A percentile compares a stretch with the other conserved stretches of the same genome.
Conservation (phyloP, 140 eudicot genomes). For the Senecio squalidus region DNA sequence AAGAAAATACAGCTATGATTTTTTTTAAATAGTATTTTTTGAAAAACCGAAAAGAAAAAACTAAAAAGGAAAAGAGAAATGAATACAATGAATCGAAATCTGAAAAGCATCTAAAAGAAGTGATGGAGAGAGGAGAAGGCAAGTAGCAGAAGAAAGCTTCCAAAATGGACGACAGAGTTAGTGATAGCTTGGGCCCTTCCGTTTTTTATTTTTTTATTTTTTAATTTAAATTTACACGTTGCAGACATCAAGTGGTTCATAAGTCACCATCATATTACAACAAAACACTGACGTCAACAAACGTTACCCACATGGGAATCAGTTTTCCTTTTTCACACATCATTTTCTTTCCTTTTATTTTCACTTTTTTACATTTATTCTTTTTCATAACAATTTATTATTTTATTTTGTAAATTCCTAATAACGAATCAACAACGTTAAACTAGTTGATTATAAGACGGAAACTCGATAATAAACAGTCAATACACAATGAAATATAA, state of each 20-base stretch:
- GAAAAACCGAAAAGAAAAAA: too few species aligned
- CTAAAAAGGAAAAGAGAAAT: not conserved
- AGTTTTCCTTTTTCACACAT: too few species aligned
- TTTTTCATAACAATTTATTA: not conserved
- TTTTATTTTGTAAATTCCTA: not conserved
- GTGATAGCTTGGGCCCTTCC: conserved; percentile 37
- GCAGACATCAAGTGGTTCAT: conserved; percentile 57
- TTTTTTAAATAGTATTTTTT: too few species aligned
- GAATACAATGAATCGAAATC: conserved; percentile 19
- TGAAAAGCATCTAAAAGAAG: conserved; percentile 20
- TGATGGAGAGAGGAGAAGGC: conserved; percentile 31
- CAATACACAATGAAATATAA: too few species aligned
- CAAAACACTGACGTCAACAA: conserved; percentile 47
- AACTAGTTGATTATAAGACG: too few species aligned
- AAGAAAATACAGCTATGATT: too few species aligned
- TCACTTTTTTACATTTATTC: not conserved
- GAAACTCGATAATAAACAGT: too few species aligned
- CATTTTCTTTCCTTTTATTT: too few species aligned
- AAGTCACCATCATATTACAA: conserved; percentile 49
- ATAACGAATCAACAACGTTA: too few species aligned
- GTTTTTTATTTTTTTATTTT: not conserved
- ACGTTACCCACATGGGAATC: conserved; percentile 68
- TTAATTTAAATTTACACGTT: conserved; percentile 17
- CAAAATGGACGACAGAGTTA: conserved; percentile 28
- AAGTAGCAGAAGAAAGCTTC: conserved; percentile 41